Evolutionary conservation across 208 protist genomes (phyloP), one percentile per base, ranked within the genome.

Genomic region (Trichomonas gallinae): DNA sequence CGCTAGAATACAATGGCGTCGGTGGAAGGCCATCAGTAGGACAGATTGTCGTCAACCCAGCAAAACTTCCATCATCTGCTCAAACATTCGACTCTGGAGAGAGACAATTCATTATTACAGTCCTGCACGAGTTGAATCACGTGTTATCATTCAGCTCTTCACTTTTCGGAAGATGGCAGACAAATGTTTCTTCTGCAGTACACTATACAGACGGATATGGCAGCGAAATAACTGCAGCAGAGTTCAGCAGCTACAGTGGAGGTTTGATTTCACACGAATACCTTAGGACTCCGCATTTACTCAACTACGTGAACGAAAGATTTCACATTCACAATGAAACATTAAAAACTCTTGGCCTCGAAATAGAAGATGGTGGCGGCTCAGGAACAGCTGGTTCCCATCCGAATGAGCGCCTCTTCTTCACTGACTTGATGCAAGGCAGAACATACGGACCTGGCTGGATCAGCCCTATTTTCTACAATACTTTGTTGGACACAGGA

Each of bases 291-390:
- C n/a, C n/a, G n/a, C n/a, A n/a, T n/a, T n/a, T n/a, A n/a, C n/a
- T n/a, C n/a, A n/a, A 89, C 83, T 46, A 31, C 40, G 44, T 89
- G 83, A 45, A 89, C 26, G 15, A 45, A 31, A 0, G 83, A 11
- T 89, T 89, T 31, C 34, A 89, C n/a, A 40, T 89, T 13, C 3
- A 51, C 9, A 51, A 3, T 51, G 13, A 51, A 3, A 51, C 46
- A 51, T 3, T 15, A 51, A n/a, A n/a, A n/a, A n/a, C n/a, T n/a
- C 44, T 89, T 48, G 83, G 83, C n/a, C 8, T 89, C 6, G 83
- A 89, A 89, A 48, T 89, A 9, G 83, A 89, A 89, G 83, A 89
- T 89, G 83, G 83, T 48, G 83, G 83, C 26, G 83, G 83, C 44
- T 0, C 34, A 10, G 83, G 83, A n/a, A 89, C 83, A n/a, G 40